phyloP scores from a whole-genome alignment of 768 basidiomycete genomes.

The Collybiopsis confluens region DNA sequence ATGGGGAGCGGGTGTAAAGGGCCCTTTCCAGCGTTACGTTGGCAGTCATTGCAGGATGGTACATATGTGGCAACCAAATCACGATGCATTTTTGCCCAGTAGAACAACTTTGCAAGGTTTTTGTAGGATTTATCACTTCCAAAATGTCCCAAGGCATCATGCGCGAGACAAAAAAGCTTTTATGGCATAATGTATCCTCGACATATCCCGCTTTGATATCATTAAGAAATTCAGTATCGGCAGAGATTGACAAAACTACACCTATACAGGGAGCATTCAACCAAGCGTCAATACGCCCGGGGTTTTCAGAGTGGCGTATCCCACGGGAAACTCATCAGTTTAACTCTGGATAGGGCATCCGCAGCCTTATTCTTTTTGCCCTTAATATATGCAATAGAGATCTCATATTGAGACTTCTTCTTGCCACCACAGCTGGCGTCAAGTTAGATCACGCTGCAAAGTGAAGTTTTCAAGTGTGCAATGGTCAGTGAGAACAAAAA shows the following conservation, averaged over 20 bases:
- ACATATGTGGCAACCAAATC: conserved; percentile 21
- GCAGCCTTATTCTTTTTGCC: conserved; percentile 23
- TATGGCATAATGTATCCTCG: not conserved
- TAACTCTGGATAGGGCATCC: conserved; percentile 18
- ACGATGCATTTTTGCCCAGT: conserved; percentile 16
- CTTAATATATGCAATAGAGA: conserved; percentile 20
- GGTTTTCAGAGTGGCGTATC: not conserved
- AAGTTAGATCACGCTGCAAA: conserved; percentile 20
- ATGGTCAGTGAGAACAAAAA: conserved; percentile 28
- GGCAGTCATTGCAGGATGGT: conserved; percentile 6
- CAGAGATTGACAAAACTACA: not conserved
- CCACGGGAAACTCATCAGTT: not conserved
- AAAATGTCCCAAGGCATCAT: not conserved
- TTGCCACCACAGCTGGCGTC: conserved; percentile 22
- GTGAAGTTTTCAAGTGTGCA: conserved; percentile 23
- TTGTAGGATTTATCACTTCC: conserved; percentile 14
- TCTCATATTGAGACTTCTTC: conserved; percentile 25
- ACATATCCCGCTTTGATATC: too few relatives aligned
- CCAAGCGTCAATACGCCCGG: not conserved
- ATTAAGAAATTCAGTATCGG: not conserved
- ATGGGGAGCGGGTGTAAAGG: conserved; percentile 3
- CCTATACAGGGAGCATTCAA: not conserved
- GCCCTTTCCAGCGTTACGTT: not conserved
- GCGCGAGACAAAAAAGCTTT: not conserved
- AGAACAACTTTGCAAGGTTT: conserved; percentile 7